phyloP scores from a whole-genome alignment of 352 stramenopile species.

The Globisporangium emineosum region DNA sequence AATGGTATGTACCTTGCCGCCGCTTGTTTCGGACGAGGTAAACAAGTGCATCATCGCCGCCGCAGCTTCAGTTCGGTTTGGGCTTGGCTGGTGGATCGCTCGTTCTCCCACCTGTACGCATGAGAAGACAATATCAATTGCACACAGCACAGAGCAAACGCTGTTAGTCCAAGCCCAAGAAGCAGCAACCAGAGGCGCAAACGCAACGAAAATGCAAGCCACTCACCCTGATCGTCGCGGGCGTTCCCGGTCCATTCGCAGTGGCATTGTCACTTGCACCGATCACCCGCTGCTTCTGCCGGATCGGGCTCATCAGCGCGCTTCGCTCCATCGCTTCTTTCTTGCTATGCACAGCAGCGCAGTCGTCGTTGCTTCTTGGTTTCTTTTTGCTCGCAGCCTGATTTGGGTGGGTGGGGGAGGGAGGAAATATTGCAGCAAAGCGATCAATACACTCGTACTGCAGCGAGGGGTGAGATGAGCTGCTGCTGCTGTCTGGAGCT shows the following conservation, averaged over 20 bases:
- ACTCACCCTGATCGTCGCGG: slow-evolving; percentile 17
- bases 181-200: not conserved
- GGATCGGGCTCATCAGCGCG: slow-evolving; percentile 44
- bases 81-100: slow-evolving; percentile 64
- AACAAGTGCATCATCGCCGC: slow-evolving; percentile 81
- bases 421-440: not conserved
- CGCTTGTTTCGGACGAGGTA: slow-evolving; percentile 27
- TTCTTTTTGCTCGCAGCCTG: not conserved
- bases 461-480: not conserved
- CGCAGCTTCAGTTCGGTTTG: slow-evolving; percentile 73
- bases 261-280: not conserved
- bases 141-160: not conserved
- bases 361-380: not conserved
- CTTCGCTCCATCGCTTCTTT: slow-evolving; percentile 26
- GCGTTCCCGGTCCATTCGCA: slow-evolving; percentile 23
- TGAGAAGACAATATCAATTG: too few relatives aligned
- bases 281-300: slow-evolving; percentile 17
- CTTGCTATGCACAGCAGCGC: not conserved
- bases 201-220: not conserved
- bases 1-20: slow-evolving; percentile 15
- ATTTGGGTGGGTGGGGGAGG: not conserved
- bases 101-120: slow-evolving; percentile 19
- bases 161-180: not conserved
- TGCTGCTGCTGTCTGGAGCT: not conserved
- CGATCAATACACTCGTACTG: not conserved